Evolutionary conservation across 371 early-diverging fungal species (phyloP), one percentile per base, ranked within the genome.

Genomic region (Rhizopus delemar): DNA sequence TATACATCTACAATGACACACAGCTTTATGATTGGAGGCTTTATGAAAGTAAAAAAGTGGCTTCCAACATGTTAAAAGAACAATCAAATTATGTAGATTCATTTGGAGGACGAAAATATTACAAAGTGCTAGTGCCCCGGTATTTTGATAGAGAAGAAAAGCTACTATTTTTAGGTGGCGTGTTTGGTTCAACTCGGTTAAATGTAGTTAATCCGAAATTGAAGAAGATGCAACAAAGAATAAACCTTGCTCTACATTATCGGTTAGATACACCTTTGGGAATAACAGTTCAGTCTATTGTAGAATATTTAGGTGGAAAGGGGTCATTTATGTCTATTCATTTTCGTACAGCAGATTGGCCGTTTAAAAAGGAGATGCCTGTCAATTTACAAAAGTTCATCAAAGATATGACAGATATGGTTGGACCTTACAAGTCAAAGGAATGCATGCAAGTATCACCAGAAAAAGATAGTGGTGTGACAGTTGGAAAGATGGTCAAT

Each of bases 1-100:
- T 70, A 0, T 73, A 72, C 45, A 46, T 65, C 34, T 58, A 74
- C 31, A 52, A 62, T n/a, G 83, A 82, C 49, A 36, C 49, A 8
- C 67, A 71, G n/a, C 55, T 71, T 3, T 78, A 75, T 28, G 80
- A 80, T 48, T 82, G 80, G 80, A 49, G 71, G 4, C 59, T 82
- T 2, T 78, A 70, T 43, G 73, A 80, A 36, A 67, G 69, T 36
- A 28, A 41, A 16, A 52, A 53, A 8, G 46, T 56, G 31, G 70
- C 69, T 4, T 32, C 49, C 3, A 43, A 63, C 1, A 13, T 73
- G 28, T 3, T 73, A n/a, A 13, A 54, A 6, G 55, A 64, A 1
- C 38, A 39, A 32, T 28, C 60, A 12, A 72, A 76, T 41, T 76
- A 64, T 59, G 57, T 76, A 29, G 73, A 76, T 52, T 69, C 72